Evolutionary conservation across 805 yeast genomes (phyloP).

Genomic region (Hanseniaspora lindneri): DNA sequence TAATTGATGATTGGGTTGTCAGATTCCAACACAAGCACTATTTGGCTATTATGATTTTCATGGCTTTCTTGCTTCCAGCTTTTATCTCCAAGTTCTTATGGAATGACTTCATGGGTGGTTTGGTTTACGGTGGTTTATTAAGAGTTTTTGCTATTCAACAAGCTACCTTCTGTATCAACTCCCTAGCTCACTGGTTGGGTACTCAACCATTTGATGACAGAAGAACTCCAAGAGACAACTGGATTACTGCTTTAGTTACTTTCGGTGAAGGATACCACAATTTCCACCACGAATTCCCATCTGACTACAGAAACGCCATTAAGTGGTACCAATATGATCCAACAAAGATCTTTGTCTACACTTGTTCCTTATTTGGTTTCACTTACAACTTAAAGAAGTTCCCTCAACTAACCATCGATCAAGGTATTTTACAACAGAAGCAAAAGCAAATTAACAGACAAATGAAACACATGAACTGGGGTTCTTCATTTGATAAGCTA

Average conservation of each 20-base stretch:
- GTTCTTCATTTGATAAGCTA: constrained; percentile 49
- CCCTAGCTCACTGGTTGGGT: constrained; percentile 80
- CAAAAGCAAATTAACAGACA: constrained; percentile 63
- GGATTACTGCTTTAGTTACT: constrained; percentile 67
- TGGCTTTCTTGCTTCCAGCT: constrained; percentile 54
- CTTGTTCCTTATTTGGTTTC: constrained; percentile 51
- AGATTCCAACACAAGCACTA: constrained; percentile 74
- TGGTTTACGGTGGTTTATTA: constrained; percentile 61
- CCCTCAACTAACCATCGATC: constrained; percentile 70
- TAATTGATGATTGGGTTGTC: constrained; percentile 67
- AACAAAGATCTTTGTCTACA: constrained; percentile 52
- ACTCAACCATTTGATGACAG: constrained; percentile 76
- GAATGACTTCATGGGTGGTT: constrained; percentile 59
- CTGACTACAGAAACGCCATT: constrained; percentile 77
- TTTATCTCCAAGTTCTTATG: constrained; percentile 43
- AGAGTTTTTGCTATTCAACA: constrained; percentile 65
- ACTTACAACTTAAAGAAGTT: constrained; percentile 65
- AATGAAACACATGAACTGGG: constrained; percentile 60
- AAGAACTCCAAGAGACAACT: constrained; percentile 78
- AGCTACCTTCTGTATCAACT: constrained; percentile 77
- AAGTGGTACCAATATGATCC: constrained; percentile 86
- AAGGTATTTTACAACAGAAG: constrained; percentile 70
- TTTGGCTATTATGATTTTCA: constrained; percentile 45
- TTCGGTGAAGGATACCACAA: constrained; percentile 86
- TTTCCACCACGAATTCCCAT: constrained; percentile 84